Conservation (phyloP, 306 rosid species). For the peach (Prunus persica) region DNA sequence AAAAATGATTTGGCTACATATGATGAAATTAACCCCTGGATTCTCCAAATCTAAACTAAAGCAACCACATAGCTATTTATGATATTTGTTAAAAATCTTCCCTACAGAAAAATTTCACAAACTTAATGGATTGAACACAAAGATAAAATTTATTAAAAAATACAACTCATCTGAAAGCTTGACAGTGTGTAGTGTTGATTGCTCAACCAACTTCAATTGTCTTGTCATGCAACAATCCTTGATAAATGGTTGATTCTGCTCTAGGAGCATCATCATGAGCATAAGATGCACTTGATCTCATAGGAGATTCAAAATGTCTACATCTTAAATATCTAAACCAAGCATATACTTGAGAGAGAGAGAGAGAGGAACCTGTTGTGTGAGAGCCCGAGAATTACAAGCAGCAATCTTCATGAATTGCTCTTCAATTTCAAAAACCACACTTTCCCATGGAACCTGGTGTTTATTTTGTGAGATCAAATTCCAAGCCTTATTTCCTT, state of each 20-base stretch:
- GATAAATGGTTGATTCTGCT: not conserved
- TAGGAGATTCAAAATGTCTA: not conserved
- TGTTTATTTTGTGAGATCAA: constrained; percentile 60
- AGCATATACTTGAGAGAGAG: not conserved
- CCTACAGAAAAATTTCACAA: not conserved
- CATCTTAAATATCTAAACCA: not conserved
- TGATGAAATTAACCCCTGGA: no score
- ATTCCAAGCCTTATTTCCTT: constrained; percentile 83
- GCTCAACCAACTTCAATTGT: not conserved
- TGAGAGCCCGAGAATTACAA: constrained; percentile 74
- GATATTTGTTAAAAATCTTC: not conserved
- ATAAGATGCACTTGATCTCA: not conserved
- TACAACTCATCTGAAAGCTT: not conserved
- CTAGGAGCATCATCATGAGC: not conserved
- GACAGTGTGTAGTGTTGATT: not conserved
- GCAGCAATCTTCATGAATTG: constrained; percentile 70
- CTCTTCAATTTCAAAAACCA: constrained; percentile 66
- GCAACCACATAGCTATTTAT: no score
- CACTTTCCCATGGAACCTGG: constrained; percentile 68
- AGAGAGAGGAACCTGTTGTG: constrained; percentile 55
- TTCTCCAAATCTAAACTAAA: no score
- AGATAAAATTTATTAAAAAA: not conserved
- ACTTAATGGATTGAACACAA: not conserved
- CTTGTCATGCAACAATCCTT: not conserved
- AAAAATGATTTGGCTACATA: no score